These are phyloP conservation scores for Massariosphaeria phaeospora DNA, from an alignment of 495 filamentous ascomycete genomes.

Conservation along the genomic window DNA sequence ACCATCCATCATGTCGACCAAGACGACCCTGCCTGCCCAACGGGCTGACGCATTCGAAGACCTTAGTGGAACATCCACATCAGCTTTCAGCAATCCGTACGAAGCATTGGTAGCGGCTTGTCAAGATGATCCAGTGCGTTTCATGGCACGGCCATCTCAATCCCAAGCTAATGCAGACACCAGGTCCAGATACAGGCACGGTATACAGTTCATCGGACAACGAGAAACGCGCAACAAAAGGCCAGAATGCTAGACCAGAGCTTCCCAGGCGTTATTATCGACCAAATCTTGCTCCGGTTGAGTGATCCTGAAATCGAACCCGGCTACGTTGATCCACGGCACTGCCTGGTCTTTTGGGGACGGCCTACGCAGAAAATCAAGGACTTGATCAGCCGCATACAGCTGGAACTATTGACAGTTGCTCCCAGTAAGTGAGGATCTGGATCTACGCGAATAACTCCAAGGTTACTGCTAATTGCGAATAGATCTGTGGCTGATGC, in stretches of 20 bases:
- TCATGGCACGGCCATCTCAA: not conserved
- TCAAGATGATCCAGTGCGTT: conserved; percentile 37
- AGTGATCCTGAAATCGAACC: conserved; percentile 56
- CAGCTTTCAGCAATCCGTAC: conserved; percentile 60
- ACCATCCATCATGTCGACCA: not conserved
- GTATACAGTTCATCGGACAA: conserved; percentile 67
- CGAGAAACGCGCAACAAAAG: conserved; percentile 66
- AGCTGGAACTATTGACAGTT: conserved; percentile 55
- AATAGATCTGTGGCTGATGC: conserved; percentile 81
- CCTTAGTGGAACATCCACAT: conserved; percentile 32
- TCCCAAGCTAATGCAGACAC: not conserved
- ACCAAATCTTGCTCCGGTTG: conserved; percentile 68
- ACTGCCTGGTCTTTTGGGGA: conserved; percentile 85
- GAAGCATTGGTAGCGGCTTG: conserved; percentile 59
- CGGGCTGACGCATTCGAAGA: conserved; percentile 37
- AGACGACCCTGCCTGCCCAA: conserved; percentile 6
- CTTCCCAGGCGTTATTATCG: conserved; percentile 68
- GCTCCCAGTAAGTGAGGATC: conserved; percentile 56
- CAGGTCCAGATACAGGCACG: conserved; percentile 57
- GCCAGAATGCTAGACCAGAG: conserved; percentile 59
- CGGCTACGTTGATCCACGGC: conserved; percentile 62
- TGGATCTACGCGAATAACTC: not conserved
- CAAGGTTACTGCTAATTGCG: not conserved
- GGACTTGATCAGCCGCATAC: conserved; percentile 61
- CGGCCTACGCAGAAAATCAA: conserved; percentile 68